These are phyloP conservation scores for Bidens hawaiensis DNA, from an alignment of 140 eudicot species.

Conservation along the genomic window DNA sequence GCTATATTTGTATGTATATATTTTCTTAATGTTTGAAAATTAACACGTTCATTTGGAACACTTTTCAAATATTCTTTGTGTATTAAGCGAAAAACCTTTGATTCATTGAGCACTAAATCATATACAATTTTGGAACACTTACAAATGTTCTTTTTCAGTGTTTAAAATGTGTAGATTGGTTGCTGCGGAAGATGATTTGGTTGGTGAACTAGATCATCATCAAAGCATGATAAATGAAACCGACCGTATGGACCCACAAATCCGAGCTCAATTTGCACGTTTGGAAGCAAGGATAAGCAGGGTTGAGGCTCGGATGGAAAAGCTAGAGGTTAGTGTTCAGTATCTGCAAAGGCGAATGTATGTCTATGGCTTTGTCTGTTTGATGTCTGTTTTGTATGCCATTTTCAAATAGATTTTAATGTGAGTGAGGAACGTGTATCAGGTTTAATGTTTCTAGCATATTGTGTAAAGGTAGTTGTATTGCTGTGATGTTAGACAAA, in stretches of 20 bases:
- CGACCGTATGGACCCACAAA: conserved; percentile 26
- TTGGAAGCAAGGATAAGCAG: conserved; percentile 42
- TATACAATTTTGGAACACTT: neutral
- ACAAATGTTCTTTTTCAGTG: conserved; percentile 5
- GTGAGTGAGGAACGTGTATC: neutral
- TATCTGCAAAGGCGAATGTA: conserved; percentile 39
- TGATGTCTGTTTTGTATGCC: conserved; percentile 35
- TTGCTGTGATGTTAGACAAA: neutral
- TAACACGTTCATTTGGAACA: no score
- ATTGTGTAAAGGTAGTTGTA: neutral
- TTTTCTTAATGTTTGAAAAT: no score
- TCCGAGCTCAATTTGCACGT: conserved; percentile 31
- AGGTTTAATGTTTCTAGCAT: neutral
- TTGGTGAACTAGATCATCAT: conserved; percentile 16
- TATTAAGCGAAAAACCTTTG: neutral
- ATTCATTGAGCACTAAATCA: neutral
- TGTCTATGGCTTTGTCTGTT: conserved; percentile 27
- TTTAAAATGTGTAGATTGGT: conserved; percentile 33
- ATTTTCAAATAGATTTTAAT: conserved; percentile 25
- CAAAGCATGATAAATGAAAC: conserved; percentile 26
- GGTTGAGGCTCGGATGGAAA: conserved; percentile 45
- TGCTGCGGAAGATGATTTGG: conserved; percentile 24
- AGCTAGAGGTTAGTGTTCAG: conserved; percentile 32
- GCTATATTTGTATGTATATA: no score
- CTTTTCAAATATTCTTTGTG: neutral